Evolutionary conservation across 2,329 filamentous ascomycete genomes (phyloP).

Genomic region (Byssothecium circinans): DNA sequence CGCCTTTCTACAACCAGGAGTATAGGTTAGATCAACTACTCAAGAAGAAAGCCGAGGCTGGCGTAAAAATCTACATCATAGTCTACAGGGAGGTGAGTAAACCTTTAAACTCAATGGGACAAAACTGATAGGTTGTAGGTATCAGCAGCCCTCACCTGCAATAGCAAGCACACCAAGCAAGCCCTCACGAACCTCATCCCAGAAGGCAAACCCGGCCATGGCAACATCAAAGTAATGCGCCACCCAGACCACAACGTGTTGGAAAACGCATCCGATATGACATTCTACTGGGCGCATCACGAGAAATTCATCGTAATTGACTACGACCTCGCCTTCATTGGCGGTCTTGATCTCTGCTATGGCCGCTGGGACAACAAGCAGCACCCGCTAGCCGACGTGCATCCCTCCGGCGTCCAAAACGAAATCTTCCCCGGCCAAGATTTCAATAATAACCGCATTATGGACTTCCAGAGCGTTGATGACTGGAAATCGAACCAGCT

Average conservation of each 20-base stretch:
- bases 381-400: constrained; percentile 82
- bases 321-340: constrained; percentile 87
- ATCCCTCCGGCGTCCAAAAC: constrained; percentile 77
- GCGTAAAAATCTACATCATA: constrained; percentile 90
- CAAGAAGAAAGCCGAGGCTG: constrained; percentile 85
- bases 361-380: constrained; percentile 90
- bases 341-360: constrained; percentile 92
- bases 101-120: not conserved
- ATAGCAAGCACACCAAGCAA: constrained; percentile 90
- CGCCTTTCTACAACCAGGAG: constrained; percentile 79
- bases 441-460: constrained; percentile 95
- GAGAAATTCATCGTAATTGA: constrained; percentile 98
- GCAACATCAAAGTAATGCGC: constrained; percentile 85
- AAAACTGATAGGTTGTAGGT: constrained; percentile 22
- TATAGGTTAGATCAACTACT: constrained; percentile 84
- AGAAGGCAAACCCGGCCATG: constrained; percentile 76
- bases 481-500: constrained; percentile 95
- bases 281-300: constrained; percentile 96
- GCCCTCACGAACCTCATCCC: constrained; percentile 80
- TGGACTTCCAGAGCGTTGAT: constrained; percentile 89
- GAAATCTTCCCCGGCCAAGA: constrained; percentile 96
- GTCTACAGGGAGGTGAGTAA: constrained; percentile 78
- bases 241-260: constrained; percentile 96
- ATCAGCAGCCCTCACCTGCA: constrained; percentile 71
- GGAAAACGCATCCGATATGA: constrained; percentile 93